These are phyloP conservation scores for Falciphora oryzae DNA, from an alignment of 2,329 filamentous ascomycete genomes.

Conservation along the genomic window DNA sequence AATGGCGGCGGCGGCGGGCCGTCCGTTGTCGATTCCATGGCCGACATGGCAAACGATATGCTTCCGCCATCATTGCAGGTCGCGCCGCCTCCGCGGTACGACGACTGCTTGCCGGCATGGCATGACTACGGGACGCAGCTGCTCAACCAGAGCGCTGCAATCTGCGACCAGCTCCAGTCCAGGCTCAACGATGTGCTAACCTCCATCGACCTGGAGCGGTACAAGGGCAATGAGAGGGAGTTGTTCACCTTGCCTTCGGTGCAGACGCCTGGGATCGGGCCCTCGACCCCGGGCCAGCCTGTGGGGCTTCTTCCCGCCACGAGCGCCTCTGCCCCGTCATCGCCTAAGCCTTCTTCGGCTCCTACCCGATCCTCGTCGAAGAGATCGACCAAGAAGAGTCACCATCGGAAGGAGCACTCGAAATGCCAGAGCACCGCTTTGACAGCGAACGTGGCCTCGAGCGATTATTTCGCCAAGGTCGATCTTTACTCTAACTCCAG, in stretches of 20 bases:
- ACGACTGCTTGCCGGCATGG: slow-evolving; percentile 37
- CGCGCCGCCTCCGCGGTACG: slow-evolving; percentile 28
- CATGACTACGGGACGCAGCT: slow-evolving; percentile 37
- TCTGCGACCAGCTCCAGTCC: slow-evolving; percentile 54
- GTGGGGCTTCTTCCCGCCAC: slow-evolving; percentile 24
- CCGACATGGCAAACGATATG: slow-evolving; percentile 36
- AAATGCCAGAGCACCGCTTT: slow-evolving; percentile 31
- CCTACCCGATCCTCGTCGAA: background rate
- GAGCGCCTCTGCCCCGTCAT: slow-evolving; percentile 8
- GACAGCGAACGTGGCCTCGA: slow-evolving; percentile 33
- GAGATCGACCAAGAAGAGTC: slow-evolving; percentile 21
- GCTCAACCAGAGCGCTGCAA: slow-evolving; percentile 37
- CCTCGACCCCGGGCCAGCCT: background rate
- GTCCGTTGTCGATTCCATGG: slow-evolving; percentile 26
- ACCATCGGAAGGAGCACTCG: slow-evolving; percentile 25
- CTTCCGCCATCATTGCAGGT: slow-evolving; percentile 22
- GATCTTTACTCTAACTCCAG: slow-evolving; percentile 74
- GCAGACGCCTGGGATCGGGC: background rate
- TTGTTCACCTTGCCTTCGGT: slow-evolving; percentile 31
- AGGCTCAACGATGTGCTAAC: slow-evolving; percentile 66
- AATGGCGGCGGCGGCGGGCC: slow-evolving; percentile 4
- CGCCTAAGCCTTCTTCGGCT: slow-evolving; percentile 4
- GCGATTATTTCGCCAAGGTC: slow-evolving; percentile 67
- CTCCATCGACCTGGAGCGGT: slow-evolving; percentile 60
- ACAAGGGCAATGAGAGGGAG: slow-evolving; percentile 47